These are phyloP conservation scores for Arthrobotrys entomopaga DNA, from an alignment of 2,329 filamentous ascomycete species.

Conservation along the genomic window DNA sequence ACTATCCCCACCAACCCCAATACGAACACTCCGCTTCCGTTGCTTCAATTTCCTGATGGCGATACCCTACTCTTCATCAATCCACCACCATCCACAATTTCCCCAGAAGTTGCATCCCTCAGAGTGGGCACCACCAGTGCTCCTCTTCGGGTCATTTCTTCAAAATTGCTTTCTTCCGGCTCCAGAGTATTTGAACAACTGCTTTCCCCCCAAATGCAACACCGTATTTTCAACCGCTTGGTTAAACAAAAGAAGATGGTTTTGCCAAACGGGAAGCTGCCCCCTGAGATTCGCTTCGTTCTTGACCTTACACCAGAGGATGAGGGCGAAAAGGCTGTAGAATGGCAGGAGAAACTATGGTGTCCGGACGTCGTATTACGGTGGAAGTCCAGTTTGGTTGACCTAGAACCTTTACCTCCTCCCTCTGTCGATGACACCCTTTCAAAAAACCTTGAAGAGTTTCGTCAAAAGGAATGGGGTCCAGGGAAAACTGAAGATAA, in stretches of 20 bases:
- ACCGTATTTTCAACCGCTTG: conserved; percentile 54
- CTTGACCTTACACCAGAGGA: conserved; percentile 72
- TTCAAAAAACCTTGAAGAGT: conserved; percentile 27
- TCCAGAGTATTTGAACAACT: conserved; percentile 66
- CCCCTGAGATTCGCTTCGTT: conserved; percentile 68
- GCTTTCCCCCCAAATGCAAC: conserved; percentile 61
- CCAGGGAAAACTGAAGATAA: conserved; percentile 8
- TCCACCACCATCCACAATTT: conserved; percentile 40
- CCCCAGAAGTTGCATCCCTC: conserved; percentile 11
- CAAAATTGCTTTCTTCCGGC: conserved; percentile 65
- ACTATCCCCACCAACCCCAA: conserved; percentile 10
- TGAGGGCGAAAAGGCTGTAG: conserved; percentile 72
- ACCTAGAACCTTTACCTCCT: conserved; percentile 9
- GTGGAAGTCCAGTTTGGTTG: conserved; percentile 65
- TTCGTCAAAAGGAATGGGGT: conserved; percentile 39
- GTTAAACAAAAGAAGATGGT: conserved; percentile 60
- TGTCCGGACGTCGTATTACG: conserved; percentile 68
- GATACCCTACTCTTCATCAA: conserved; percentile 60
- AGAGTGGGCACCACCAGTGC: conserved; percentile 55
- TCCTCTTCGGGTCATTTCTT: conserved; percentile 65
- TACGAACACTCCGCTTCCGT: conserved; percentile 53
- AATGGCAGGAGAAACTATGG: conserved; percentile 70
- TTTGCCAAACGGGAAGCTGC: conserved; percentile 58
- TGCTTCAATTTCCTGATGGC: conserved; percentile 56
- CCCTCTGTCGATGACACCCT: conserved; percentile 11